Base-by-base conservation (phyloP, 306 rosid species). In the Citrullus amarus region DNA sequence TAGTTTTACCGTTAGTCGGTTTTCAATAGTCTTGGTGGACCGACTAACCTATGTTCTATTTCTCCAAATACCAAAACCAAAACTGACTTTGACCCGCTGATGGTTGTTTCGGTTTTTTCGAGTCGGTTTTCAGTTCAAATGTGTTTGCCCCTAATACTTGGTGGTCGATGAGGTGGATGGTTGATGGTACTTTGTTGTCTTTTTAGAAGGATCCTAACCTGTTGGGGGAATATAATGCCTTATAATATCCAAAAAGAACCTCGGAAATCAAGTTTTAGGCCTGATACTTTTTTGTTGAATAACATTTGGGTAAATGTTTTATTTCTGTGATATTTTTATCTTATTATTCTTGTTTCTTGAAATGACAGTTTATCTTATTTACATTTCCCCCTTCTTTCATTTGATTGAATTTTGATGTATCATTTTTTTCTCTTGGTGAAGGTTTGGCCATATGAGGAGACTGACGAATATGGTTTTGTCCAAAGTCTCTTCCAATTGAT, bases 401-500 rank as follows among this genome's bases (percentile, higher is more conserved):
- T 78, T 17, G 46, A 48, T 81, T 66, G 63, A 71, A 76, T 71
- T 68, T 80, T 83, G 65, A 17, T 22, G 63, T 32, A 57, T 81
- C 79, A 0, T 25, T 30, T 28, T 15, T 34, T n/a, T 57, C 9
- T 57, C 20, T 1, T 4, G n/a, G 22, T 55, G 57, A 77, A 95
- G 98, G 95, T 95, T 83, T 95, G 98, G 98, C 93, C 98, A 9
- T 95, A 92, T 70, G 98, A 95, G 85, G 91, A 92, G 84, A 87
- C 85, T 41, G 86, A 88, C 41, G 90, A 87, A 81, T 88, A 85
- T 81, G 98, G 97, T 71, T 95, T 92, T 91, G 95, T 95, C 83
- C 98, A 92, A 89, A 96, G 93, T 68, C 93, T 95, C 68, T 95
- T 95, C 79, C 84, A 89, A 67, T 76, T 91, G 92, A 95, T 95